Percentiles rank a stretch among this genome's conserved stretches.
phyloP scores from a whole-genome alignment of 768 basidiomycete genomes.

The Collybiopsis luxurians region DNA sequence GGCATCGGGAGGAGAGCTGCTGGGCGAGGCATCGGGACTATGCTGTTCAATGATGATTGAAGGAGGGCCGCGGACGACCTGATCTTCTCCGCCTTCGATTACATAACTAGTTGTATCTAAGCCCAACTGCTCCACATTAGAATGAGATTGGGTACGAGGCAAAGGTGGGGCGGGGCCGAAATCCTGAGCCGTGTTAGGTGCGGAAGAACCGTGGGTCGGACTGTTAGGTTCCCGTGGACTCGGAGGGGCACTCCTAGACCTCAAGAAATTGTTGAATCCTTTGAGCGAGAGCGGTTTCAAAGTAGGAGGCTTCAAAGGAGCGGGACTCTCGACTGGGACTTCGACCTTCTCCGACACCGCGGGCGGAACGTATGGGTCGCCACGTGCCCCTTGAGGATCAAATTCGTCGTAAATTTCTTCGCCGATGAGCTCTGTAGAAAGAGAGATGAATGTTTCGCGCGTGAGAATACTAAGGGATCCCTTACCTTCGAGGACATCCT shows the following conservation, averaged over 20 bases:
- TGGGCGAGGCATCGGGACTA: not conserved
- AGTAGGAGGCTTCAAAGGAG: slow-evolving; percentile 21
- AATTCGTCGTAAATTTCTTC: slow-evolving; percentile 94
- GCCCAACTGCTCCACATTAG: not conserved
- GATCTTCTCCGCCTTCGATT: not conserved
- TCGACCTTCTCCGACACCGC: slow-evolving; percentile 17
- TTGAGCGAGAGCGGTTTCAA: slow-evolving; percentile 42
- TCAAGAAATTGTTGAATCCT: slow-evolving; percentile 48
- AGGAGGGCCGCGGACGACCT: not conserved
- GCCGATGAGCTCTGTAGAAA: slow-evolving; percentile 74
- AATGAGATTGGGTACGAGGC: slow-evolving; percentile 12
- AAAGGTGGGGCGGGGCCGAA: not conserved
- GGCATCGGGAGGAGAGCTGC: not conserved
- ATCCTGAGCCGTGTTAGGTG: slow-evolving; percentile 7
- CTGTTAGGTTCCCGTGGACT: slow-evolving; percentile 36
- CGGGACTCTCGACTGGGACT: slow-evolving; percentile 5
- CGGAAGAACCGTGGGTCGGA: not conserved
- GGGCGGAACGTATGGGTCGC: slow-evolving; percentile 43
- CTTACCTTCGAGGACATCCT: slow-evolving; percentile 87
- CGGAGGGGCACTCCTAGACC: slow-evolving; percentile 59
- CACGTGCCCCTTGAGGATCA: slow-evolving; percentile 72
- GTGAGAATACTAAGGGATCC: not conserved
- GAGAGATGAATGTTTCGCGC: not conserved
- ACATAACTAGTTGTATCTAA: not conserved
- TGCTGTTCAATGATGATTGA: slow-evolving; percentile 3